Base-by-base conservation (phyloP, 805 yeast genomes). In the Komagataella kurtzmanii region DNA sequence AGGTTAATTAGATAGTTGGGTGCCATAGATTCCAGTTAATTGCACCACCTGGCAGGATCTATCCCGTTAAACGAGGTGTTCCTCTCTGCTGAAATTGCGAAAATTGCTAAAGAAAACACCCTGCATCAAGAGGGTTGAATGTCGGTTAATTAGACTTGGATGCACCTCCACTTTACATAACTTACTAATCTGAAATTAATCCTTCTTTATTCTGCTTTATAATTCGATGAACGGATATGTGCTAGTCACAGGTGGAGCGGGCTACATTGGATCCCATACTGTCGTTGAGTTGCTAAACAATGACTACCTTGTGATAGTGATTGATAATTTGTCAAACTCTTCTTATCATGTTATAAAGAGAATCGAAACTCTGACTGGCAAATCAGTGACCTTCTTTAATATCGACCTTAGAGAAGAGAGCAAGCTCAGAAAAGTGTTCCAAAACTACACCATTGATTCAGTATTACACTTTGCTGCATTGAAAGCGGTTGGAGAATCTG, bases 201-300 rank as follows among this genome's bases (percentile, higher is more conserved):
- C 40, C 10, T 14, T 30, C 10, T 30, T 8, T 30, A 10, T 10
- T 30, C 14, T 30, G 14, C 14, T 10, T 30, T 30, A 30, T 30
- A 30, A 14, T 30, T 30, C 40, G 40, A 30, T 30, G 40, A 30
- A 30, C n/a, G 40, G 40, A 30, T 30, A 30, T 30, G 79, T 83
- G 47, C 70, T 85, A 51, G 90, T 86, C 24, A 85, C 93, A 19
- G 95, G 95, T 47, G 95, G 95, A 49, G 87, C 91, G 24, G 93
- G 95, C 18, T 86, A 86, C 66, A 85, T 87, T 60, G 95, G 93
- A 23, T 83, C 91, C 7, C 93, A 86, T 62, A 83, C 91, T 1
- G 86, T 76, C 17, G 78, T 80, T 49, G 85, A 79, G 58, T 72
- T 83, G 51, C 62, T 81, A 49, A 73, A 76, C 54, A 72, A 76